Evolutionary conservation across 257 asterid genomes (phyloP), one percentile per base, ranked within the genome.

Genomic region (Salvia splendens): DNA sequence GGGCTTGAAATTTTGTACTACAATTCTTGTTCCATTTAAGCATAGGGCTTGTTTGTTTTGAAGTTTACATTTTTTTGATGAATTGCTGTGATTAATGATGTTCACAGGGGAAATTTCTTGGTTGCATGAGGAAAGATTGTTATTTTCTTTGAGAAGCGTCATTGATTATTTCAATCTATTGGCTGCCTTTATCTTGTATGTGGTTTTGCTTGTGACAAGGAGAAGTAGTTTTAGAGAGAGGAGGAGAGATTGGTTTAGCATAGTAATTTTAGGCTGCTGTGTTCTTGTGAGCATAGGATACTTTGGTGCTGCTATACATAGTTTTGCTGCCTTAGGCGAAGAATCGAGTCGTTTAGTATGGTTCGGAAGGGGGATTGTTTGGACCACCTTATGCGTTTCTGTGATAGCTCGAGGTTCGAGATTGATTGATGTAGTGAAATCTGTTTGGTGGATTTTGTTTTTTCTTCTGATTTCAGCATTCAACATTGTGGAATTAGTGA

Each of bases 401-500:
- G 69, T 79, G 72, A 66, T 79, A 16, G 53, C 85, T 14, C 76
- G 78, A 70, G 82, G 81, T 59, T 81, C 85, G 0, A 83, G 72
- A 72, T 67, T 78, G 82, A 63, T 79, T 20, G 60, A 61, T 50
- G 51, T 78, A 38, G 46, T 89, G 30, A 78, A 78, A 62, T 73
- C 81, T 16, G 70, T 65, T 65, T 89, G 96, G 90, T 89, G 95
- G 92, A 11, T 83, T 8, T 17, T 77, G 12, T 75, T 75, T 36
- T 85, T 81, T 56, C 32, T 85, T 51, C 28, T 78, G 52, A 57
- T 74, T 64, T 83, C 96, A 30, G 77, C 77, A 42, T 65, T 83
- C 53, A 83, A 83, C 54, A 49, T 71, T 5, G 73, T 61, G 36
- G 69, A 72, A 47, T 66, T 81, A 15, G 75, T 76, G 3, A 73